Evolutionary conservation across 2,329 filamentous ascomycete species (phyloP), one percentile per base, ranked within the genome.

Genomic region (Xylogone sp.): DNA sequence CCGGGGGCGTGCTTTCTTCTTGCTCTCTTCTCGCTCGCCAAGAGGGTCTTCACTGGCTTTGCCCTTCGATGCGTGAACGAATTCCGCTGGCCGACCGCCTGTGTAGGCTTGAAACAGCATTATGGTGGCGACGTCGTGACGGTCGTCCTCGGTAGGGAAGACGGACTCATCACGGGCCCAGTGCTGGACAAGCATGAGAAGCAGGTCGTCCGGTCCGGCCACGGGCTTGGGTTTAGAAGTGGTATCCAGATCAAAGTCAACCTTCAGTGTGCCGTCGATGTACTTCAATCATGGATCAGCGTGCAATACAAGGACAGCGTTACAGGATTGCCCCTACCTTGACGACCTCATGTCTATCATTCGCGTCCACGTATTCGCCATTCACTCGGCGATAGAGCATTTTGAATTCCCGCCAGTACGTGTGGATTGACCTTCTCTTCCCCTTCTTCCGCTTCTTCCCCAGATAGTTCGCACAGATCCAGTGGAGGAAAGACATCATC

Each of bases 401-500:
- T 20, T 53, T 50, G 19, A 54, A 55, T 12, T 54, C 43, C 45
- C 42, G 48, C 50, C 46, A 43, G 46, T 56, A 56, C 10, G 12
- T 45, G 24, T 12, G 3, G 12, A 21, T 39, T 2, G 49, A 47
- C 46, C 47, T 54, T 42, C 45, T 51, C 27, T 51, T 51, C 34
- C 52, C 46, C 7, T 43, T 49, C 49, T 54, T 51, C 43, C 44
- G 43, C 31, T 31, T 55, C 39, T 50, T 54, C 42, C n/a, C 53
- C 2, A 62, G n/a, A 27, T 54, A 63, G 21, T 44, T 57, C 46
- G 59, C 42, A 43, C 45, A 63, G 43, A 62, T 64, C 57, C 45
- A 63, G 43, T 55, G 19, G 4, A 64, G 55, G 51, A 64, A 63
- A 2, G 44, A 55, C 45, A 64, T 63, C 20, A 63, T 62, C n/a